Evolutionary conservation across 331 rosid genomes (phyloP).

Genomic region (Erythrophleum ivorense): DNA sequence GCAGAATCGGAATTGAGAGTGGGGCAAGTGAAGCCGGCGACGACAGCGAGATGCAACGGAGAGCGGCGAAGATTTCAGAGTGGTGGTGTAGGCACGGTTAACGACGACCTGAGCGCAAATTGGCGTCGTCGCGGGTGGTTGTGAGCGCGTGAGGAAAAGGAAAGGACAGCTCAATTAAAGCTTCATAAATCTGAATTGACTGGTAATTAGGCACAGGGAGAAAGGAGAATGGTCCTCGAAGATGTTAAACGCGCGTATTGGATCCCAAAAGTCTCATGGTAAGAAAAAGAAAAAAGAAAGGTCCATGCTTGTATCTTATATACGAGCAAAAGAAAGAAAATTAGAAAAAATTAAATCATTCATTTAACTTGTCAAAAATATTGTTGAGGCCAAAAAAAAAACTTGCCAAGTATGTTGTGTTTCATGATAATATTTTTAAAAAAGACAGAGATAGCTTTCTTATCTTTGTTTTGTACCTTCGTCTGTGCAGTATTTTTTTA

Average conservation of each 20-base stretch:
- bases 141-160: conserved; percentile 37
- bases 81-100: neutral
- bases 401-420: too few species aligned
- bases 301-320: too few species aligned
- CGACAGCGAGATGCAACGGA: neutral
- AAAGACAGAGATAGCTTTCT: too few species aligned
- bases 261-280: neutral
- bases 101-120: neutral
- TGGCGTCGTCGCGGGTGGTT: neutral
- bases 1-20: neutral
- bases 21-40: conserved; percentile 12
- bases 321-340: too few species aligned
- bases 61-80: conserved; percentile 9
- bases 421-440: too few species aligned
- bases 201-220: neutral
- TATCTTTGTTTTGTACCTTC: too few species aligned
- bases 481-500: too few species aligned
- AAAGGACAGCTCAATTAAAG: neutral
- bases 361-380: too few species aligned
- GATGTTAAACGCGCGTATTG: conserved; percentile 31
- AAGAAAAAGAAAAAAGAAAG: too few species aligned
- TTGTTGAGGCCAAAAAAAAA: too few species aligned
- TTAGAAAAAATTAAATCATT: too few species aligned
- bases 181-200: conserved; percentile 24
- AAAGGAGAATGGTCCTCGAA: conserved; percentile 1